Evolutionary conservation across 768 basidiomycete species (phyloP).

Genomic region (Crepidotus variabilis): DNA sequence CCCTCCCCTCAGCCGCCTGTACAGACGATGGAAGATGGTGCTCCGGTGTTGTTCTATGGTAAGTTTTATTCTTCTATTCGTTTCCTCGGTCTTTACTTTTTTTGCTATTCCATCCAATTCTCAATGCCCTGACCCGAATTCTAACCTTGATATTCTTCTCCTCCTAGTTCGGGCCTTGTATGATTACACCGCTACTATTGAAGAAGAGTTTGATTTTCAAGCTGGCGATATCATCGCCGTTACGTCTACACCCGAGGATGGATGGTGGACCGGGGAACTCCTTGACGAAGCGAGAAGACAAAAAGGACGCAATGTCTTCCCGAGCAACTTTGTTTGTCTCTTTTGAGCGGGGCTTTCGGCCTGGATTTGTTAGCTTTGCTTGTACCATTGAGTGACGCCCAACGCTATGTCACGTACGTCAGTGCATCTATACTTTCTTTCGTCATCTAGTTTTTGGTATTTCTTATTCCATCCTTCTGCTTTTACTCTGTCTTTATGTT

Average conservation of each 20-base stretch:
- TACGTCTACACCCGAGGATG: constrained; percentile 89
- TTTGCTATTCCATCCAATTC: background rate
- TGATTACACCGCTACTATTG: constrained; percentile 79
- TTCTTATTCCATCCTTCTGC: no score
- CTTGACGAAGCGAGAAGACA: constrained; percentile 73
- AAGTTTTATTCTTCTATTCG: constrained; percentile 23
- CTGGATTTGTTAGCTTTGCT: background rate
- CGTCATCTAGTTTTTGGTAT: background rate
- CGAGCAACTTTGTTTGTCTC: constrained; percentile 83
- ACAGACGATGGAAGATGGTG: constrained; percentile 80
- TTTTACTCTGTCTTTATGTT: no score
- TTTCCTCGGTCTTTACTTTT: background rate
- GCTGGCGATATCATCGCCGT: constrained; percentile 94
- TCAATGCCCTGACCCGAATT: background rate
- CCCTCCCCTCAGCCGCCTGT: constrained; percentile 31
- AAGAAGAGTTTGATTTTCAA: constrained; percentile 97
- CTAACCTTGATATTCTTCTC: constrained; percentile 4
- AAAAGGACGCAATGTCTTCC: constrained; percentile 75
- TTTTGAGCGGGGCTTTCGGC: constrained; percentile 38
- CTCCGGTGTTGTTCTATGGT: constrained; percentile 87
- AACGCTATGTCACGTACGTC: background rate
- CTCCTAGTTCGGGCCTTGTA: constrained; percentile 82
- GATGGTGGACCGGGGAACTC: constrained; percentile 95
- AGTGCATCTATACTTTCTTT: background rate
- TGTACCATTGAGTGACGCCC: background rate